Evolutionary conservation across 768 basidiomycete species (phyloP), one percentile per base, ranked within the genome.

Genomic region (Mycena epipterygia): DNA sequence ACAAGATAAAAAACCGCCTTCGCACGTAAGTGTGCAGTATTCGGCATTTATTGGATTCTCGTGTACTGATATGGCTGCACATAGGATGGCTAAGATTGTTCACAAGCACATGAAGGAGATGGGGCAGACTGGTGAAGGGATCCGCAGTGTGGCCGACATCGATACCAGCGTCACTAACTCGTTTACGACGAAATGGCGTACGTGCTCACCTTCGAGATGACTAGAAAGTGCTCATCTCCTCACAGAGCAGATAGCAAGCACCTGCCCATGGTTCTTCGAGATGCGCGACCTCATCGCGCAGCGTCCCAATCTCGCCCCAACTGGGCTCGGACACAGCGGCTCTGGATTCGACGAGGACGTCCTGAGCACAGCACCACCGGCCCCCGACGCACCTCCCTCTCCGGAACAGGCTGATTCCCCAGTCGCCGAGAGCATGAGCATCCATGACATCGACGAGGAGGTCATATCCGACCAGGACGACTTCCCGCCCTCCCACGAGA

Each of bases 1-100:
- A 49, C 46, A 66, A 49, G 37, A 49, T 58, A 4, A 66, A 66
- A 17, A 66, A 66, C 16, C 44, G 46, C 3, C 44, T 66, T 4
- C 14, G 44, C n/a, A 7, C 32, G 64, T 66, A 29, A 25, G 64
- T 39, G 9, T 46, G 4, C n/a, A 5, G 25, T 23, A 5, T 11
- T n/a, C 46, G 11, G 14, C 46, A 44, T 27, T 35, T 11, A 29
- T 27, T 11, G 42, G 12, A 27, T 16, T 30, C 37, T 30, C 23
- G 29, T 32, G 51, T 64, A 29, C 41, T 1, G 13, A 13, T 7
- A 27, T 21, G 16, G n/a, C n/a, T n/a, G n/a, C n/a, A 2, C 29
- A 5, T 41, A 41, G 39, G 14, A 9, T 41, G 39, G 39, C 16
- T 17, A 7, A 41, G 14, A 11, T 9, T 11, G 4, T 16, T 17